A percentile compares a stretch with the other conserved stretches of the same genome.
Evolutionary conservation across 257 asterid species (phyloP).

Genomic region (Pogostemon cablin): DNA sequence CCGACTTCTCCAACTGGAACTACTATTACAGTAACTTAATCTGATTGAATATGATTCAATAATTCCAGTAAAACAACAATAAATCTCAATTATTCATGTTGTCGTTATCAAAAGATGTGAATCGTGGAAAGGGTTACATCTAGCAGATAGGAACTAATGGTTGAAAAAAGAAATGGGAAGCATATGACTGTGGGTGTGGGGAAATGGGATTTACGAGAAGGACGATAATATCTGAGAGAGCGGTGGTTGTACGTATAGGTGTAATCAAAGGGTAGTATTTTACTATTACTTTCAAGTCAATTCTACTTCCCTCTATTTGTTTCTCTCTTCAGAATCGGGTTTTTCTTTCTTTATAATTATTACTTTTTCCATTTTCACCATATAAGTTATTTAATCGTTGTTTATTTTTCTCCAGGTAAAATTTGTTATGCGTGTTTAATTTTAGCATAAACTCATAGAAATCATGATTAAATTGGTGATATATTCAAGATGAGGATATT

Average conservation of each 20-base stretch:
- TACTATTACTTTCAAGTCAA: conserved; percentile 23
- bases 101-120: conserved; percentile 29
- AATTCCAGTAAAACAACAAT: conserved; percentile 25
- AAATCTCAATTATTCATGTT: conserved; percentile 18
- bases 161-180: conserved; percentile 4
- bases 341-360: background rate
- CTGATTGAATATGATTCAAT: background rate
- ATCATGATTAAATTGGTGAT: too few species aligned
- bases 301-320: background rate
- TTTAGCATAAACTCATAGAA: too few species aligned
- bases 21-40: conserved; percentile 6
- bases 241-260: conserved; percentile 26
- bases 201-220: background rate
- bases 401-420: too few species aligned
- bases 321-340: background rate
- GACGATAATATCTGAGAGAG: conserved; percentile 33
- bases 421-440: too few species aligned
- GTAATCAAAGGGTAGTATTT: conserved; percentile 12
- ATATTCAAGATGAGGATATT: too few species aligned
- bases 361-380: too few species aligned
- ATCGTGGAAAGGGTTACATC: conserved; percentile 20
- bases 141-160: conserved; percentile 20
- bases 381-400: too few species aligned
- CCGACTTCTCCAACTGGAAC: conserved; percentile 27
- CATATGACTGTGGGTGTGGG: background rate